Base-by-base conservation (phyloP, 768 basidiomycete genomes). In the Macrocybe gigantea region DNA sequence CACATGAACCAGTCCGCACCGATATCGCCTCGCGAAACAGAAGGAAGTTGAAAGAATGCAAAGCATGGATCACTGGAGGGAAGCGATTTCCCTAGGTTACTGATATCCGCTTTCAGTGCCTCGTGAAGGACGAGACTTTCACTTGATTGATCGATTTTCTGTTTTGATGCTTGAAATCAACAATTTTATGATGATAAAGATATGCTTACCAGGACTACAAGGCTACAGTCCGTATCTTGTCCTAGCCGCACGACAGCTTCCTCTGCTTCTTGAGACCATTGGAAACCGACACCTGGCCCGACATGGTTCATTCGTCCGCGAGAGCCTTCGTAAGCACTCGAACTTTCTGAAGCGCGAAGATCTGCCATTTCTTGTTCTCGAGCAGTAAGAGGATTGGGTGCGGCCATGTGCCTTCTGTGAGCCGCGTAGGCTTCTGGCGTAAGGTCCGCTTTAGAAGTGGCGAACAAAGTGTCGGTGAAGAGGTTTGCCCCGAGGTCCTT, bases 331-430 rank as follows among this genome's bases (percentile, higher is more conserved):
- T 84, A 85, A 1, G 65, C 66, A 35, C 69, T 61, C 10, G 59
- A 60, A 44, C 70, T 75, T 61, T 95, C 94, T 3, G 89, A 88
- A 1, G 80, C 78, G 41, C 77, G 79, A 50, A 95, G 75, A 47
- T 85, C 82, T 0, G 77, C 85, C 52, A 95, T 74, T 61, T 94
- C 93, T 50, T 82, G 77, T 64, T 97, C 94, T 32, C 85, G 77
- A 0, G 79, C 77, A 35, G 85, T 91, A 56, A 96, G 72, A 1
- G 93, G 95, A 52, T 88, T 77, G 2, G 91, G 88, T 0, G 91
- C 88, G 32, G 78, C 70, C 42, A 79, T 63, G 59, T 92, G 88
- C 11, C 71, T 77, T 49, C 78, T 72, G 59, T 95, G 92, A 32
- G 80, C 76, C 14, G 77, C 74, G 56, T 95, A 93, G 0, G 87